Percentiles rank a stretch among this genome's conserved stretches.
Evolutionary conservation across 78 protist species (phyloP).

Genomic region (Tieghemostelium lacteum): DNA sequence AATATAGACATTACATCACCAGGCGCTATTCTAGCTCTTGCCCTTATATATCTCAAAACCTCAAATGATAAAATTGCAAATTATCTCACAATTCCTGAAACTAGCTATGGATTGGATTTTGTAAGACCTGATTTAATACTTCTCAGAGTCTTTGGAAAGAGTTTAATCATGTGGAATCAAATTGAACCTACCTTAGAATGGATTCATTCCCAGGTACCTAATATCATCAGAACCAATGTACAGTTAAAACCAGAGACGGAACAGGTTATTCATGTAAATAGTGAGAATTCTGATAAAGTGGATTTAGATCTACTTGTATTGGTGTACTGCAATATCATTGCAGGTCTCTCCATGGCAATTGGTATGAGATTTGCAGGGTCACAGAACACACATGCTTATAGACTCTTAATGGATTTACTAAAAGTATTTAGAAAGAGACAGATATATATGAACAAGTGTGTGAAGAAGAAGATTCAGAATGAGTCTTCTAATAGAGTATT

Average conservation of each 20-base stretch:
- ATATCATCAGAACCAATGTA: not conserved
- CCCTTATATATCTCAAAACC: constrained; percentile 87
- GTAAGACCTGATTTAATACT: constrained; percentile 88
- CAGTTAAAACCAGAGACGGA: not conserved
- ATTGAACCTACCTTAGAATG: constrained; percentile 54
- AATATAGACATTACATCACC: constrained; percentile 93
- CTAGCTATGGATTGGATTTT: constrained; percentile 74
- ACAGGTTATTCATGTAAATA: constrained; percentile 1
- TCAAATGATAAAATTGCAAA: constrained; percentile 73
- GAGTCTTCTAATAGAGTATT: not conserved
- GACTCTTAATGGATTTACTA: not conserved
- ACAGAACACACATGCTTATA: not conserved
- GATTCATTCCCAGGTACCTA: constrained; percentile 45
- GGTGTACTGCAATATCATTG: constrained; percentile 70
- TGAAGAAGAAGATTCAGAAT: not conserved
- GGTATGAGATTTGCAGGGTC: constrained; percentile 78
- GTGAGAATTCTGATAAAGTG: not conserved
- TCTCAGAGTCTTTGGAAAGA: constrained; percentile 83
- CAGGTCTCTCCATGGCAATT: constrained; percentile 87
- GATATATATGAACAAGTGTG: constrained; percentile 1
- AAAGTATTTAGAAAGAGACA: constrained; percentile 40
- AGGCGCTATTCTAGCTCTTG: constrained; percentile 92
- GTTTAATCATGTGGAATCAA: constrained; percentile 55
- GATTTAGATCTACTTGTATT: constrained; percentile 36
- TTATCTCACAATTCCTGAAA: constrained; percentile 81